These are phyloP conservation scores for Protomyces macrosporus DNA, from an alignment of 1,139 yeast species.

Conservation along the genomic window DNA sequence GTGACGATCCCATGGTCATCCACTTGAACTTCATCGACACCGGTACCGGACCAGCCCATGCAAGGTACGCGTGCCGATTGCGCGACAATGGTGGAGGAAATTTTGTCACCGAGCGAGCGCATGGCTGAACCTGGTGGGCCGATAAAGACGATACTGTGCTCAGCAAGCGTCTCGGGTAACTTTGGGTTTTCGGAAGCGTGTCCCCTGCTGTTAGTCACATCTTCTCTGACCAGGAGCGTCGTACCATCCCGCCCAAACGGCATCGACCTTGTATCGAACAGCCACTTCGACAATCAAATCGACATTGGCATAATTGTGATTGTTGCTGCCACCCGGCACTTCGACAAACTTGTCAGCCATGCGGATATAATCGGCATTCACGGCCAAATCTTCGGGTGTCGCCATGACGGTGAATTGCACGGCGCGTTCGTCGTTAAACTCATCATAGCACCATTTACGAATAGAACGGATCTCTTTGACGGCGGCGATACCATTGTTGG, in stretches of 20 bases:
- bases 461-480: slow-evolving; percentile 96
- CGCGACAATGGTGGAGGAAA: slow-evolving; percentile 94
- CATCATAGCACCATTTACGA: slow-evolving; percentile 98
- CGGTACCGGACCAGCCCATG: slow-evolving; percentile 99
- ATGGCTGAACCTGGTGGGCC: slow-evolving; percentile 99
- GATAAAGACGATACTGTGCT: slow-evolving; percentile 80
- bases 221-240: slow-evolving; percentile 34
- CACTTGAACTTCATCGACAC: slow-evolving; percentile 72
- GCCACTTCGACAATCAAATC: slow-evolving; percentile 95
- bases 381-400: slow-evolving; percentile 94
- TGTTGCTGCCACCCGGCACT: slow-evolving; percentile 98
- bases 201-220: slow-evolving; percentile 53
- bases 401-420: slow-evolving; percentile 97
- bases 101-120: slow-evolving; percentile 98
- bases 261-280: slow-evolving; percentile 92
- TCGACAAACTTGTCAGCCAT: slow-evolving; percentile 99
- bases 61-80: slow-evolving; percentile 98
- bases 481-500: slow-evolving; percentile 98
- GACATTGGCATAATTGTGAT: slow-evolving; percentile 95
- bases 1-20: slow-evolving; percentile 79
- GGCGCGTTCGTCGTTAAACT: slow-evolving; percentile 91
- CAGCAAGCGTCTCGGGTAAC: slow-evolving; percentile 88
- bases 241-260: slow-evolving; percentile 91
- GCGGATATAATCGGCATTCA: slow-evolving; percentile 95
- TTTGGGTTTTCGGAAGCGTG: slow-evolving; percentile 97